Evolutionary conservation across 169 alveolate genomes (phyloP), one percentile per base, ranked within the genome.

Genomic region (Eimeria tenella): DNA sequence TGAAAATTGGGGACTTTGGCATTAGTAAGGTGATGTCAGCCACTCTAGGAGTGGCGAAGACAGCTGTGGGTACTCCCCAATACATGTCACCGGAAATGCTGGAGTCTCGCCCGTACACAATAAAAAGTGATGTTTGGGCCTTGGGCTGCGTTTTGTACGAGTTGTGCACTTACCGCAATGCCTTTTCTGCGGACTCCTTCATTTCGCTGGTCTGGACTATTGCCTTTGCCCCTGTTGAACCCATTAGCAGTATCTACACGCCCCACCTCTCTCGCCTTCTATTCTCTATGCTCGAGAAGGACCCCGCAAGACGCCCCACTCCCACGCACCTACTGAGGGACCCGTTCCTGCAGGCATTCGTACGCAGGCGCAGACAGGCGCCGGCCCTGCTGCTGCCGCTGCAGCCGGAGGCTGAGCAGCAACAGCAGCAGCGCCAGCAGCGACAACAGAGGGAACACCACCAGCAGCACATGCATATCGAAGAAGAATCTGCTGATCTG

Each of bases 61-160:
- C 99, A n/a, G 96, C 98, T 92, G 98, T 99, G 65, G 99, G 99
- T 62, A 99, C 99, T 21, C 99, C 99, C 0, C 99, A 99, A 96
- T 99, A 99, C 97, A 96, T 99, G 97, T 98, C 99, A 49, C 99
- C 99, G 0, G 99, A 99, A 97, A 98, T 99, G 94, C 98, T 99
- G 31, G 96, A 96, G 19, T 68, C 71, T 75, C 98, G 98, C 93
- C 99, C 99, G 11, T 99, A 99, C 96, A 98, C 98, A 94, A 97
- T 99, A 97, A 99, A 99, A 93, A 98, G 99, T 65, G 99, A 99
- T 97, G 98, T 99, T 8, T 99, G 99, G 99, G 99, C 99, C 2
- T 95, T 99, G 13, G 99, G 99, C 84, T 86, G 99, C 90, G 97
- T 98, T 19, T 93, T 97, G 56, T 97, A 97, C 68, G 98, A 98